A percentile compares a stretch with the other conserved stretches of the same genome.
These are phyloP conservation scores for Podila minutissima DNA, from an alignment of 192 early-diverging fungal genomes.

Conservation along the genomic window DNA sequence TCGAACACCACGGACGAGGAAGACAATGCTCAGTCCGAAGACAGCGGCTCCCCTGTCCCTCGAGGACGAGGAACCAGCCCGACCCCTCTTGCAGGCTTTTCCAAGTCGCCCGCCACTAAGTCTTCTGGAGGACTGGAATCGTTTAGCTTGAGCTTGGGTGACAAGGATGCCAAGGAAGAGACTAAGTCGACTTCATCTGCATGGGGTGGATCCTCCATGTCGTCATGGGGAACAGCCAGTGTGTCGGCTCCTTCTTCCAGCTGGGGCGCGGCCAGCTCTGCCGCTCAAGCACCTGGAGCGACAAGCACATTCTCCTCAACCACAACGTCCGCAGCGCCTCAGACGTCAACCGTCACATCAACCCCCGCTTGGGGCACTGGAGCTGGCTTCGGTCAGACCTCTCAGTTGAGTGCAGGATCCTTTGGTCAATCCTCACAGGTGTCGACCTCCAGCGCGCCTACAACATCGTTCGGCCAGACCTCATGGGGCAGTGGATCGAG, in stretches of 20 bases:
- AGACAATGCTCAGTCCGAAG: conserved; percentile 12
- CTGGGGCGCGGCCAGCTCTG: neutral
- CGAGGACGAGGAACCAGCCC: conserved; percentile 4
- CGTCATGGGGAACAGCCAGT: conserved; percentile 33
- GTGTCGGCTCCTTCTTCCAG: neutral
- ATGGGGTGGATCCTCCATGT: conserved; percentile 33
- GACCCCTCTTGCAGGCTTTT: conserved; percentile 8
- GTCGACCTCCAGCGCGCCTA: neutral
- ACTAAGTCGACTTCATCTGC: conserved; percentile 12
- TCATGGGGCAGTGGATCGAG: conserved; percentile 2
- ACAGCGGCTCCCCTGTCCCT: conserved; percentile 2
- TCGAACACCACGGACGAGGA: conserved; percentile 44
- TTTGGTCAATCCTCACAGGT: conserved; percentile 31
- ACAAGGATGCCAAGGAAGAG: conserved; percentile 7
- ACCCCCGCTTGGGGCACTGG: conserved; percentile 6
- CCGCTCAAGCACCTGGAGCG: neutral
- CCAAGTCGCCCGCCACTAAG: neutral
- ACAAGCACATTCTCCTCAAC: neutral
- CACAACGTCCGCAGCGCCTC: conserved; percentile 9
- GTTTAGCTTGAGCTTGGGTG: conserved; percentile 32
- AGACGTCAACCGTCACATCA: conserved; percentile 12
- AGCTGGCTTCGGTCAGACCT: conserved; percentile 17
- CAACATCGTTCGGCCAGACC: conserved; percentile 12
- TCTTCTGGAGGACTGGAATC: conserved; percentile 27
- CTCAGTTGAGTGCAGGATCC: neutral